Base-by-base conservation (phyloP, 2,329 filamentous ascomycete species). In the Nemania bipapillata region DNA sequence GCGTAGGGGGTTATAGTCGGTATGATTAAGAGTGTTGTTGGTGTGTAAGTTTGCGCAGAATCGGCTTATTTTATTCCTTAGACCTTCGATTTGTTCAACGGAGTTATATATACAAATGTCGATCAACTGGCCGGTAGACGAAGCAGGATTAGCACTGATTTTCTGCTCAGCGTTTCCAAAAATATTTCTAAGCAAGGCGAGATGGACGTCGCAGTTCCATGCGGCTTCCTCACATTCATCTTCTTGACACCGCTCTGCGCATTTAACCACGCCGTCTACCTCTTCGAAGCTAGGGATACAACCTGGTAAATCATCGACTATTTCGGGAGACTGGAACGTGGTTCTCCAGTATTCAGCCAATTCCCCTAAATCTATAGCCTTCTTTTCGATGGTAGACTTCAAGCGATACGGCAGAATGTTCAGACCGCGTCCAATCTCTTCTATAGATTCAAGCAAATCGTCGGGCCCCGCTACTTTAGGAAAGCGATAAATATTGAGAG, bases 41-140 rank as follows among this genome's bases (percentile, higher is more conserved):
- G 56, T 32, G 32, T 50, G 42, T 37, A 17, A 50, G 32, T 17
- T 40, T 30, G 11, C 11, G 42, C 56, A 17, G 56, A 60, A 60
- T 28, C 20, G 42, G 28, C 30, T 35, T 20, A 60, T 60, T 49
- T 35, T 47, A 12, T 49, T 28, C 28, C 22, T 60, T 35, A 60
- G 40, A 24, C 30, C 56, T 50, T 50, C 56, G 56, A 50, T 26
- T 22, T 32, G 42, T 22, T 26, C 42, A 50, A 60, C n/a, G n/a
- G 56, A 50, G 5, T 30, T 49, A 47, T 60, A 60, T 49, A 60
- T 60, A 50, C 56, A 60, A 35, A 50, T 60, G 42, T 60, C 56
- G 42, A 60, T 60, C 45, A 60, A 26, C 53, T 56, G 53, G 53
- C 53, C 53, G 12, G 53, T 56, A 26, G 32, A 40, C 2, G 30